phyloP scores from a whole-genome alignment of 2,329 filamentous ascomycete genomes.

The Didymosphaeria variabile region DNA sequence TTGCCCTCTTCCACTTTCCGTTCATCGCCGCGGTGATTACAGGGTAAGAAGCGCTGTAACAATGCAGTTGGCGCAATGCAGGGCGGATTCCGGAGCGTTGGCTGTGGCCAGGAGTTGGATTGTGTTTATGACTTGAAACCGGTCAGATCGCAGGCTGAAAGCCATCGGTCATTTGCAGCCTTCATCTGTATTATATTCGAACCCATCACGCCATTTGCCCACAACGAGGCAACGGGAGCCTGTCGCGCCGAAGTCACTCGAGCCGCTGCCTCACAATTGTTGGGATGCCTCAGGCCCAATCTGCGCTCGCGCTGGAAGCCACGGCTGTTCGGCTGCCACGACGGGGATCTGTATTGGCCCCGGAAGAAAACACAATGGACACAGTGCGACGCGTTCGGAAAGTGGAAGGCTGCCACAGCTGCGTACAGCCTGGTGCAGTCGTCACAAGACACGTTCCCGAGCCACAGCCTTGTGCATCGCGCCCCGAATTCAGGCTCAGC shows the following conservation, averaged over 20 bases:
- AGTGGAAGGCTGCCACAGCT: background rate
- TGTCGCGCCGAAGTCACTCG: background rate
- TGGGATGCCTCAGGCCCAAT: slow-evolving; percentile 16
- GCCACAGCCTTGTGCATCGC: slow-evolving; percentile 9
- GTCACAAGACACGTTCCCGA: slow-evolving; percentile 12
- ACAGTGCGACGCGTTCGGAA: slow-evolving; percentile 9
- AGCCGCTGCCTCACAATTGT: slow-evolving; percentile 8
- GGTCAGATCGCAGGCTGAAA: background rate
- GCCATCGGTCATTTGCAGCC: background rate
- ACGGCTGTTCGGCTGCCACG: background rate
- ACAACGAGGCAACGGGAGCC: background rate
- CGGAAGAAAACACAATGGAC: background rate
- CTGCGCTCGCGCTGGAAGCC: background rate
- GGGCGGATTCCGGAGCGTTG: background rate
- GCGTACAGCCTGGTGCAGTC: background rate
- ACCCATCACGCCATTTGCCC: background rate
- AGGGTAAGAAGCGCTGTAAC: background rate
- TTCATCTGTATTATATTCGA: slow-evolving; percentile 1
- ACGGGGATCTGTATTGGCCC: slow-evolving; percentile 3
- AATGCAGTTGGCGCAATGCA: background rate
- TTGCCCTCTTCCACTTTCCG: slow-evolving; percentile 4
- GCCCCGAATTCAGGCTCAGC: slow-evolving; percentile 3
- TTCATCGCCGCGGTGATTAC: background rate
- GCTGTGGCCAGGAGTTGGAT: background rate
- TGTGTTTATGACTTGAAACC: background rate